Percentiles rank a stretch among this genome's conserved stretches.
These are phyloP conservation scores for Leonotis leonurus DNA, from an alignment of 257 asterid species.

Conservation along the genomic window DNA sequence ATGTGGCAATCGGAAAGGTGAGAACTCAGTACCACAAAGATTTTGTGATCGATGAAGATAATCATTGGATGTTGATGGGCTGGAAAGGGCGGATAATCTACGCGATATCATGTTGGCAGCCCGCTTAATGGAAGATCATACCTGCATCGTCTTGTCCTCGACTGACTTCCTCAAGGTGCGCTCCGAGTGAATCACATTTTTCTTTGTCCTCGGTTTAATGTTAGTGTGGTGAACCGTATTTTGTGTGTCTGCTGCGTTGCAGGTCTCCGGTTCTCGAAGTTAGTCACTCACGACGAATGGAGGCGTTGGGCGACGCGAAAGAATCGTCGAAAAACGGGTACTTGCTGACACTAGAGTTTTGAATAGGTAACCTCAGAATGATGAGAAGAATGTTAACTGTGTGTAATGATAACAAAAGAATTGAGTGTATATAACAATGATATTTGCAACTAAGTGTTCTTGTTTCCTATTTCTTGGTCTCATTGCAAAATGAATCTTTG, in stretches of 20 bases:
- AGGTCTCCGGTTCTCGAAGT: not conserved
- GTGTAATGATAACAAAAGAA: not conserved
- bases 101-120: conserved; percentile 70
- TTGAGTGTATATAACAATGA: conserved; percentile 5
- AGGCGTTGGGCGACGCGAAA: too few relatives aligned
- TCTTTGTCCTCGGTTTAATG: not conserved
- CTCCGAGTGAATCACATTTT: not conserved
- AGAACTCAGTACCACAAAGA: conserved; percentile 49
- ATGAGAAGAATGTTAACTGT: not conserved
- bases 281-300: too few relatives aligned
- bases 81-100: conserved; percentile 79
- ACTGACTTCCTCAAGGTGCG: conserved; percentile 2
- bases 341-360: not conserved
- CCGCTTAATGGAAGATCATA: conserved; percentile 26
- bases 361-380: not conserved
- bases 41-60: conserved; percentile 61
- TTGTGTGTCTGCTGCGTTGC: not conserved
- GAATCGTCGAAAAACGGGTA: conserved; percentile 9
- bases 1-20: conserved; percentile 39
- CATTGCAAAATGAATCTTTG: too few relatives aligned
- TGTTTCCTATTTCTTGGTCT: not conserved
- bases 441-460: not conserved
- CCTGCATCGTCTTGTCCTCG: not conserved
- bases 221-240: not conserved
- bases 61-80: conserved; percentile 64